These are phyloP conservation scores for Colletotrichum orbiculare DNA, from an alignment of 2,329 filamentous ascomycete species.

Conservation along the genomic window DNA sequence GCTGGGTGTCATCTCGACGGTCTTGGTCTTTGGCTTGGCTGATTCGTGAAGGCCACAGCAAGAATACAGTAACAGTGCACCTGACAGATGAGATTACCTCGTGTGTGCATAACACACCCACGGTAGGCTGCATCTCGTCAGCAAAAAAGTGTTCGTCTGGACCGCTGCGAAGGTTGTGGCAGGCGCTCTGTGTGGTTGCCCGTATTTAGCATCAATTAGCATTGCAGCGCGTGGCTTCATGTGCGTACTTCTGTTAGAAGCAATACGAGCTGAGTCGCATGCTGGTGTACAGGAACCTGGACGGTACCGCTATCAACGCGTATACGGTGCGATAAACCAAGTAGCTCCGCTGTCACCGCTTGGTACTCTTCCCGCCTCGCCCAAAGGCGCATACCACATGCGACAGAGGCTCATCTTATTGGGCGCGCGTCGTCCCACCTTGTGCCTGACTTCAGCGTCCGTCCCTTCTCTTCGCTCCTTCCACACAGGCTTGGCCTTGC, in stretches of 20 bases:
- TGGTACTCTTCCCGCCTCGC: constrained; percentile 23
- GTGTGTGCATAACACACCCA: neutral
- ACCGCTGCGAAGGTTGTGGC: neutral
- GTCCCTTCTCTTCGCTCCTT: neutral
- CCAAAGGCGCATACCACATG: constrained; percentile 10
- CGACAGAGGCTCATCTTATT: constrained; percentile 18
- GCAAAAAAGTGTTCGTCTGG: constrained; percentile 19
- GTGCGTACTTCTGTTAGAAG: constrained; percentile 31
- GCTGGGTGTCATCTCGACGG: too few species aligned
- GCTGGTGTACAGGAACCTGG: neutral
- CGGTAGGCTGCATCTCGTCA: constrained; percentile 2
- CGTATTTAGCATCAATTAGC: too few species aligned
- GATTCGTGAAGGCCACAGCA: neutral
- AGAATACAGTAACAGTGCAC: constrained; percentile 7
- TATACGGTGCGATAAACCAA: rapidly evolving
- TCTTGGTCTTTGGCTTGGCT: neutral
- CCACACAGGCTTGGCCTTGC: constrained; percentile 14
- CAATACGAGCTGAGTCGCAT: constrained; percentile 34
- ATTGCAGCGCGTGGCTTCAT: neutral
- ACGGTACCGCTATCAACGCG: neutral
- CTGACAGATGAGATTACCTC: constrained; percentile 16
- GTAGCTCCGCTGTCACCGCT: constrained; percentile 23
- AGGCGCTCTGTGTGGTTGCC: neutral
- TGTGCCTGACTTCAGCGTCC: neutral
- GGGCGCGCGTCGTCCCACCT: neutral